Evolutionary conservation across 2,329 filamentous ascomycete species (phyloP).

Genomic region (Rhynchosporium graminicola): DNA sequence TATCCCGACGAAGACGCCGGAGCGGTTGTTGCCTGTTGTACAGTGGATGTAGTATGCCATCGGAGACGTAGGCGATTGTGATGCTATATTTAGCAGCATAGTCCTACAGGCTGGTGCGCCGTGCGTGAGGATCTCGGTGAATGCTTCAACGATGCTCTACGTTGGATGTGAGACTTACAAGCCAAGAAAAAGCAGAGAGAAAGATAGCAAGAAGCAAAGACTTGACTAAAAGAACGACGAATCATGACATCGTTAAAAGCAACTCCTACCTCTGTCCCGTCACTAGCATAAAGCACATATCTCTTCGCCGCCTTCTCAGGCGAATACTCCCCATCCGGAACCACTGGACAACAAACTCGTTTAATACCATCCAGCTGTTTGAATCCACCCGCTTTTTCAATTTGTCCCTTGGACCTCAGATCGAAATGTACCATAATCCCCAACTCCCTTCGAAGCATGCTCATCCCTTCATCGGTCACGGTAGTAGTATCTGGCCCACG

Average conservation of each 20-base stretch:
- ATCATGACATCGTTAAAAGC: slow-evolving; percentile 1
- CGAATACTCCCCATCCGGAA: slow-evolving; percentile 59
- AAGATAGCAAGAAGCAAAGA: not conserved
- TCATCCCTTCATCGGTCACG: slow-evolving; percentile 54
- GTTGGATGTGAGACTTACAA: not conserved
- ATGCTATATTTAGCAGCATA: slow-evolving; percentile 46
- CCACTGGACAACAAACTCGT: slow-evolving; percentile 64
- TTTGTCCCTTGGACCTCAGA: slow-evolving; percentile 63
- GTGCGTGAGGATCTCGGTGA: slow-evolving; percentile 58
- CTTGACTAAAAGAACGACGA: not conserved
- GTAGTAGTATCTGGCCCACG: slow-evolving; percentile 68
- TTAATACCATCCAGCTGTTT: slow-evolving; percentile 51
- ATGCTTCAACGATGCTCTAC: slow-evolving; percentile 63
- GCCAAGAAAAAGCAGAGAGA: no score
- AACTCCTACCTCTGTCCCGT: slow-evolving; percentile 46
- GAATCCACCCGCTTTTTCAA: slow-evolving; percentile 48
- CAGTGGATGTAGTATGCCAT: slow-evolving; percentile 57
- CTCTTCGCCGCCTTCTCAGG: slow-evolving; percentile 63
- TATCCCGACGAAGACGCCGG: slow-evolving; percentile 67
- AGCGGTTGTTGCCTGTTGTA: slow-evolving; percentile 76
- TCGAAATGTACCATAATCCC: slow-evolving; percentile 66
- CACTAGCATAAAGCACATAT: slow-evolving; percentile 59
- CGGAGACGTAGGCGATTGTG: slow-evolving; percentile 34
- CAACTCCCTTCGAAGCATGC: slow-evolving; percentile 50
- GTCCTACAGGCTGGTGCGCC: slow-evolving; percentile 52